A percentile compares a stretch with the other conserved stretches of the same genome.
These are phyloP conservation scores for Rhinocladiella similis DNA, from an alignment of 2,329 filamentous ascomycete genomes.

Conservation along the genomic window DNA sequence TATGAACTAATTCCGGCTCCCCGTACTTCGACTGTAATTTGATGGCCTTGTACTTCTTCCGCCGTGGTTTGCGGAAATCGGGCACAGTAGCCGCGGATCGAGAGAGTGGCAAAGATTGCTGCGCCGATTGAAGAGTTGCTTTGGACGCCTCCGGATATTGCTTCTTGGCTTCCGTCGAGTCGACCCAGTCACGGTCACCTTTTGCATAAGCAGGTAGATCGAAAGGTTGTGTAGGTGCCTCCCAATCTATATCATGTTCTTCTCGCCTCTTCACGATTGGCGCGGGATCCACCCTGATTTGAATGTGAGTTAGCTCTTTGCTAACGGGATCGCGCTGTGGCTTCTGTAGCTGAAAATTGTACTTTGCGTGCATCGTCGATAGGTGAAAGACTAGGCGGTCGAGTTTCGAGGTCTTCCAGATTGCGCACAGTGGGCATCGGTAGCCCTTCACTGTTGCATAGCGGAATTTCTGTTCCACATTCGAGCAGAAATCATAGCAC, in stretches of 20 bases:
- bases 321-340: constrained; percentile 4
- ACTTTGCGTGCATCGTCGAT: constrained; percentile 23
- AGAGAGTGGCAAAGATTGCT: constrained; percentile 10
- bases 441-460: constrained; percentile 21
- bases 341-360: constrained; percentile 21
- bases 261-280: constrained; percentile 2
- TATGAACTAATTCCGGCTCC: constrained; percentile 16
- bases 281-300: constrained; percentile 20
- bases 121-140: background rate
- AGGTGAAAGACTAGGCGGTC: constrained; percentile 28
- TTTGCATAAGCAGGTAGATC: constrained; percentile 23
- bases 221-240: constrained; percentile 24
- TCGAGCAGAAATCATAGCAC: constrained; percentile 14
- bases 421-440: constrained; percentile 23
- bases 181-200: constrained; percentile 22
- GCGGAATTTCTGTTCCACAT: constrained; percentile 10
- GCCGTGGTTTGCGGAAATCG: constrained; percentile 19
- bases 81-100: constrained; percentile 14
- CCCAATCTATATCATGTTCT: constrained; percentile 18
- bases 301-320: constrained; percentile 8
- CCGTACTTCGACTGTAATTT: constrained; percentile 8
- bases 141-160: background rate
- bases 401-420: constrained; percentile 13
- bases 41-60: constrained; percentile 22
- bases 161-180: constrained; percentile 1